These are phyloP conservation scores for Crucihimalaya himalaica DNA, from an alignment of 345 rosid species.

Conservation along the genomic window DNA sequence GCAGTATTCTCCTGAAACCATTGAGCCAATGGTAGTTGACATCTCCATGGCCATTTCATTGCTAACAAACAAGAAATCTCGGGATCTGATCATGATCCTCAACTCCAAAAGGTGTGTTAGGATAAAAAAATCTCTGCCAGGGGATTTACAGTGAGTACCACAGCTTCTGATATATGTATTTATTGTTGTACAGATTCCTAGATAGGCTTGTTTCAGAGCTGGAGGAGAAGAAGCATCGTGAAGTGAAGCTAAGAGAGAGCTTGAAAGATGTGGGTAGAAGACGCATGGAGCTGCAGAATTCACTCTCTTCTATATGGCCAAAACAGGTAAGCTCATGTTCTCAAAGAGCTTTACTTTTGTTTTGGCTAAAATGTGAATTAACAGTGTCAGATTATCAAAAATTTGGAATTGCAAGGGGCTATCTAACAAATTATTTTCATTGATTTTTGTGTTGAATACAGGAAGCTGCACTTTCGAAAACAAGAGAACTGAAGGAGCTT, in stretches of 20 bases:
- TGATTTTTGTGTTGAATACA: conserved; percentile 38
- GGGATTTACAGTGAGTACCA: neutral
- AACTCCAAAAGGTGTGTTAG: conserved; percentile 83
- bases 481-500: conserved; percentile 84
- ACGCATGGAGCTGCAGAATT: conserved; percentile 93
- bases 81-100: conserved; percentile 87
- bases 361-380: neutral
- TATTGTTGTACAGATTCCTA: conserved; percentile 61
- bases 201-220: conserved; percentile 78
- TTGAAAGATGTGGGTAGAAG: conserved; percentile 74
- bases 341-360: neutral
- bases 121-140: conserved; percentile 13
- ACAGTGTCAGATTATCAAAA: conserved; percentile 8
- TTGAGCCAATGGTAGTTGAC: conserved; percentile 66
- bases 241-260: conserved; percentile 74
- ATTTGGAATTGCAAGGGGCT: neutral
- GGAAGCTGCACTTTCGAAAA: conserved; percentile 82
- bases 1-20: conserved; percentile 79
- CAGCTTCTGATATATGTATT: conserved; percentile 24
- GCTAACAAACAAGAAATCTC: conserved; percentile 79
- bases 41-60: conserved; percentile 67
- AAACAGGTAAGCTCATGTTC: conserved; percentile 62
- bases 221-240: conserved; percentile 90
- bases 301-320: conserved; percentile 88
- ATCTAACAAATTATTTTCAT: conserved; percentile 12